Percentiles rank a stretch among this genome's conserved stretches.
Conservation (phyloP, 148 eudicot genomes). For the Vaccinium corymbosum region DNA sequence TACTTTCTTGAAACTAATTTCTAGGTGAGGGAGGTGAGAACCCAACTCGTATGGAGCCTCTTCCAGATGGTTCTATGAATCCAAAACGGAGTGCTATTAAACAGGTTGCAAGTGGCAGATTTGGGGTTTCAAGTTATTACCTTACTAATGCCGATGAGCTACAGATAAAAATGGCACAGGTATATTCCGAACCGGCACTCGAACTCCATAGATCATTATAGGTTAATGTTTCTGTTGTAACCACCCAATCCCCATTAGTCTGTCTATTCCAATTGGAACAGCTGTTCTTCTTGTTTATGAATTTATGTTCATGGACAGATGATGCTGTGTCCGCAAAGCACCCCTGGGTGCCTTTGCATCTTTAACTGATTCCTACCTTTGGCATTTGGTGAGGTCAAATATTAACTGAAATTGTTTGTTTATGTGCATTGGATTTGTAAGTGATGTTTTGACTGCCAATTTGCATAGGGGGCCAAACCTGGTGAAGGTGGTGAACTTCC, state of each 20-base stretch:
- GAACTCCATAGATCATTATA: not conserved
- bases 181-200: slow-evolving; percentile 20
- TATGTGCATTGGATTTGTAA: slow-evolving; percentile 4
- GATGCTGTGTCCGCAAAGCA: slow-evolving; percentile 62
- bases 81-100: slow-evolving; percentile 92
- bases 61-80: slow-evolving; percentile 87
- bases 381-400: slow-evolving; percentile 69
- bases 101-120: slow-evolving; percentile 99
- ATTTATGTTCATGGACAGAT: slow-evolving; percentile 77
- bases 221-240: not conserved
- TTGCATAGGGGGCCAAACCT: slow-evolving; percentile 91
- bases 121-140: slow-evolving; percentile 98
- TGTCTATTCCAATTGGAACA: slow-evolving; percentile 43
- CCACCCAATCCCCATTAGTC: slow-evolving; percentile 23
- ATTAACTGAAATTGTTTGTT: slow-evolving; percentile 19
- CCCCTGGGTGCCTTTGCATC: slow-evolving; percentile 69
- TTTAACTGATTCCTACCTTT: slow-evolving; percentile 63
- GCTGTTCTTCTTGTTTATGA: slow-evolving; percentile 68
- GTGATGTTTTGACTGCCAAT: slow-evolving; percentile 5
- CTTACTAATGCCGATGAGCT: slow-evolving; percentile 96
- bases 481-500: slow-evolving; percentile 99
- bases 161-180: slow-evolving; percentile 99
- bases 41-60: slow-evolving; percentile 91
- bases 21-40: slow-evolving; percentile 99
- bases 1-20: slow-evolving; percentile 13